Conservation (phyloP, 2,329 filamentous ascomycete species). For the Botrytis fabae region DNA sequence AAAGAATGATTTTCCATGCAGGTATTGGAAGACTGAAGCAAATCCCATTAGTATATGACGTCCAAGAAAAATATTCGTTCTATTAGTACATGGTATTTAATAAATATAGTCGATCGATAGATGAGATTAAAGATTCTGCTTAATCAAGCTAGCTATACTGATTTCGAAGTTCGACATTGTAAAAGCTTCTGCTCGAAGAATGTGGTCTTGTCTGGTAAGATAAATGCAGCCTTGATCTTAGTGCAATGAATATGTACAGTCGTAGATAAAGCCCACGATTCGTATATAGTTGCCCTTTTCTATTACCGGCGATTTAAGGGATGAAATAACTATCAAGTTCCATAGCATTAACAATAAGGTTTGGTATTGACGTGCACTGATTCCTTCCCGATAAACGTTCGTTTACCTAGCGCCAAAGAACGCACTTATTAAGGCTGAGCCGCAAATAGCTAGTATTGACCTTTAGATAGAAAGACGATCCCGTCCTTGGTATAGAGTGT, state of each 20-base stretch:
- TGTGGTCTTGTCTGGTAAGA: background rate
- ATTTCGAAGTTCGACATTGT: background rate
- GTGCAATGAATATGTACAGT: background rate
- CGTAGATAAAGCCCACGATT: background rate
- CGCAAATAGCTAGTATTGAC: background rate
- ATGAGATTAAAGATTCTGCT: background rate
- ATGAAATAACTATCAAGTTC: no score
- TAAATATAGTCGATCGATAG: background rate
- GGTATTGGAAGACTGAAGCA: background rate
- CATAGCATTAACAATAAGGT: background rate
- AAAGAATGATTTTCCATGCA: background rate
- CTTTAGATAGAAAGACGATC: background rate
- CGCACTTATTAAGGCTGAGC: background rate
- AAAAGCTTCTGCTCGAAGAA: background rate
- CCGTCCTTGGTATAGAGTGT: background rate
- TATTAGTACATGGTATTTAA: background rate
- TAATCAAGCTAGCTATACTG: background rate
- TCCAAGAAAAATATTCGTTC: background rate
- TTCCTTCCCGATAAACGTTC: background rate
- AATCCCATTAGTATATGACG: background rate
- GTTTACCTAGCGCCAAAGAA: no score
- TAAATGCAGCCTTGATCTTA: background rate
- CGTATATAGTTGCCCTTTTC: background rate
- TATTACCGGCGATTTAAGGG: rapidly evolving
- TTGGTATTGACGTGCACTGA: background rate